These are phyloP conservation scores for Serendipita sp. DNA, from an alignment of 768 basidiomycete species.

Conservation along the genomic window DNA sequence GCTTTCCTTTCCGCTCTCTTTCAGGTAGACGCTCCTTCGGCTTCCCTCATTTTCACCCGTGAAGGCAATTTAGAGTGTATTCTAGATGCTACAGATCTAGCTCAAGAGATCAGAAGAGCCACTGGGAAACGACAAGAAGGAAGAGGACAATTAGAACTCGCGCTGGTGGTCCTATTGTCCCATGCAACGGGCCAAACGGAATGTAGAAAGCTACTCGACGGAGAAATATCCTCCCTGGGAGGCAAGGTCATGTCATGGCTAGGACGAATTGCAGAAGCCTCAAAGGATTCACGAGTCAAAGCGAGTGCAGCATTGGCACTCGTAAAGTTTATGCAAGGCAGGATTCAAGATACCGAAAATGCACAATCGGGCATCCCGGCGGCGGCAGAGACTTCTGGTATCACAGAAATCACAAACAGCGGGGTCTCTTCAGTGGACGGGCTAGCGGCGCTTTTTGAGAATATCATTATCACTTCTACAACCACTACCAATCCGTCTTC, in stretches of 20 bases:
- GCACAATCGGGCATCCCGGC: background rate
- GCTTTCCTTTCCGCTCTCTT: slow-evolving; percentile 38
- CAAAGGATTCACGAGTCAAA: background rate
- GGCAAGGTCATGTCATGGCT: background rate
- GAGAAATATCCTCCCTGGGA: slow-evolving; percentile 25
- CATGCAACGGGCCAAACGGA: slow-evolving; percentile 61
- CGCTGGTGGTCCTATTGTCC: slow-evolving; percentile 56
- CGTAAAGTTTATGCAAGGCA: slow-evolving; percentile 4
- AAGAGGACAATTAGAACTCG: slow-evolving; percentile 28
- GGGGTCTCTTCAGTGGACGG: background rate
- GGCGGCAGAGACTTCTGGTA: background rate
- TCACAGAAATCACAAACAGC: background rate
- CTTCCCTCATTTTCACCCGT: slow-evolving; percentile 43
- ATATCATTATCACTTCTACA: slow-evolving; percentile 9
- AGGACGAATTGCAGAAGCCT: slow-evolving; percentile 39
- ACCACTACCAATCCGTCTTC: background rate
- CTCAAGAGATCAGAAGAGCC: slow-evolving; percentile 25
- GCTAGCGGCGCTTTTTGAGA: background rate
- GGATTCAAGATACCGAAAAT: background rate
- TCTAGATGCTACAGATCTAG: slow-evolving; percentile 56
- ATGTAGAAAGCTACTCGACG: slow-evolving; percentile 45
- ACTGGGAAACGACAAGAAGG: background rate
- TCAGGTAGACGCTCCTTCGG: slow-evolving; percentile 61
- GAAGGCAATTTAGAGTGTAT: slow-evolving; percentile 50
- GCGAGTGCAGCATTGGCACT: slow-evolving; percentile 6